Evolutionary conservation across 805 yeast species (phyloP), one percentile per base, ranked within the genome.

Genomic region (Hanseniaspora osmophila): DNA sequence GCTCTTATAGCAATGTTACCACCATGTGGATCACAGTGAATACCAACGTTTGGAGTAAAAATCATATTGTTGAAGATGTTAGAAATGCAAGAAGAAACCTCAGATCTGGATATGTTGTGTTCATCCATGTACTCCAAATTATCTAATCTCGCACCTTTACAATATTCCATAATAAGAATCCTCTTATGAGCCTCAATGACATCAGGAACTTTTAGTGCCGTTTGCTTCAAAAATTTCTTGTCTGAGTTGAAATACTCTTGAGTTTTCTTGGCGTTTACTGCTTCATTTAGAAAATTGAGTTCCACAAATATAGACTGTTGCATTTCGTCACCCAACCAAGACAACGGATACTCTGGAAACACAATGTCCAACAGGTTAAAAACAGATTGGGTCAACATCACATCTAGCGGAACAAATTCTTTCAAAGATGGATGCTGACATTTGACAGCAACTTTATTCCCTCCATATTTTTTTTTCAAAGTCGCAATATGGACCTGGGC

Each of bases 1-100:
- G 70, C 64, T 46, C 87, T 68, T 18, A 92, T 85, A 0, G 97
- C 96, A 48, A 92, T 67, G 56, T 92, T 92, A 0, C 99, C 99
- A 10, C 95, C 95, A 60, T 92, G 99, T 1, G 98, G 98, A 60
- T 92, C 99, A 65, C 98, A 92, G 60, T 92, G 99, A 39, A 92
- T 74, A 0, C 90, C 85, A 18, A 86, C 95, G 27, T 78, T 80
- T 0, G 96, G 94, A 2, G 94, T 81, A 66, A 92, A 92, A 37
- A 92, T 86, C 99, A 92, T 92, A 57, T 78, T 80, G 66, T 90
- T 85, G 68, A 92, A 92, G 29, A 86, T 79, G 54, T 90, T 95
- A 0, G 96, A 78, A 35, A 92, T 68, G 59, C 96, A 90, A 6
- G 80, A 66, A 2, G 94, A 80, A 9, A 92, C 94, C 50, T 84